Evolutionary conservation across 1,139 yeast species (phyloP), one percentile per base, ranked within the genome.

Genomic region (Geotrichum carabidarum): DNA sequence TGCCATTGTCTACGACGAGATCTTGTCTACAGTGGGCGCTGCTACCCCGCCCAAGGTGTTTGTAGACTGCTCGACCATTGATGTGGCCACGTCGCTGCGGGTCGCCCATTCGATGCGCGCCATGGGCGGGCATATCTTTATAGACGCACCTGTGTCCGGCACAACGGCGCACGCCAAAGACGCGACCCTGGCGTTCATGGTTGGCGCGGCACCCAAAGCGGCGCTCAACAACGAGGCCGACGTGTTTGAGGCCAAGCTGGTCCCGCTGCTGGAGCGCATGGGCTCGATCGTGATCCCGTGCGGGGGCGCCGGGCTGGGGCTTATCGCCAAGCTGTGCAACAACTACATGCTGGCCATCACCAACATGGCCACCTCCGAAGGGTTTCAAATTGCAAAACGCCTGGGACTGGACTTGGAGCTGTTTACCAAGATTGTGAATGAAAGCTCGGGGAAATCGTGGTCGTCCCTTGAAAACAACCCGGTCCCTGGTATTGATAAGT

Each of bases 71-170:
- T 78, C 83, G 9, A 81, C 85, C 31, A 78, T 79, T 51, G 84
- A 81, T 59, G 77, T 80, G 54, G 72, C 74, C 44, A 77, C 82
- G 6, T 78, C 83, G 2, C 63, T 69, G 8, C 73, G 70, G 41
- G 68, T 77, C 32, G 67, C 67, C 14, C 49, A 58, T 14, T 36
- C 55, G 44, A 58, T 65, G 15, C 43, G 57, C 14, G 40, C 54
- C 3, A 52, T 58, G 8, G 62, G 61, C 14, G 54, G 61, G 38
- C 78, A 77, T 57, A 62, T 70, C 4, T 74, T 69, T 54, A 74
- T 80, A 47, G 85, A 81, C 63, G 78, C 85, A 9, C 85, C 85
- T 0, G 84, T 81, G 0, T 78, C 82, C n/a, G 85, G 85, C 4
- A 84, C 84, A 15, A 81, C 78, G 1, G 77, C 77, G 1, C 84